Percentiles rank a stretch among this genome's conserved stretches.
phyloP scores from a whole-genome alignment of 202 grass and related monocot species.

The Zoysia matrella region DNA sequence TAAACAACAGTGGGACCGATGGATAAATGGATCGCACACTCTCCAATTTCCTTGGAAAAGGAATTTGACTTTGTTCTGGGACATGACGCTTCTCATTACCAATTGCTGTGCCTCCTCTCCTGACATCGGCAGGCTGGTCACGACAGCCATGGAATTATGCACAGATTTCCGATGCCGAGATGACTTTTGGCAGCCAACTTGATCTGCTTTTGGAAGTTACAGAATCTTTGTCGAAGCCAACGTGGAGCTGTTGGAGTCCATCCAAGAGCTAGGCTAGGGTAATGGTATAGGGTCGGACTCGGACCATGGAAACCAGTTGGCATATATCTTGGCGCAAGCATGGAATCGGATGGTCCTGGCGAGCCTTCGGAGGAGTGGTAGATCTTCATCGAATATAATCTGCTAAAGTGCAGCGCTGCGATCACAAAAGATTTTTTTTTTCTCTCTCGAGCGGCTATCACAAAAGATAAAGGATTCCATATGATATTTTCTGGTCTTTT shows the following conservation, averaged over 20 bases:
- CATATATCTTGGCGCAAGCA: constrained; percentile 23
- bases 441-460: neutral
- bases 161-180: constrained; percentile 11
- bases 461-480: constrained; percentile 28
- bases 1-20: neutral
- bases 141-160: constrained; percentile 17
- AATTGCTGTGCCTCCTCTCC: constrained; percentile 27
- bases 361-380: constrained; percentile 2
- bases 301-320: constrained; percentile 28
- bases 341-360: constrained; percentile 6
- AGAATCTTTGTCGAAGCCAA: constrained; percentile 11
- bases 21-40: constrained; percentile 18
- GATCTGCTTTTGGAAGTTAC: neutral
- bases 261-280: neutral
- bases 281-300: neutral
- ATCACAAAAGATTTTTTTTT: neutral
- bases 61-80: constrained; percentile 29
- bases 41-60: constrained; percentile 50
- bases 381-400: constrained; percentile 54
- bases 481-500: constrained; percentile 36
- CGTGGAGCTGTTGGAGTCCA: constrained; percentile 39
- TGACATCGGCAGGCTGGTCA: constrained; percentile 10
- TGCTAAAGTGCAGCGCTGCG: constrained; percentile 10
- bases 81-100: constrained; percentile 18
- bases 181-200: constrained; percentile 12